These are phyloP conservation scores for Apophysomyces variabilis DNA, from an alignment of 371 early-diverging fungal species.

Conservation along the genomic window DNA sequence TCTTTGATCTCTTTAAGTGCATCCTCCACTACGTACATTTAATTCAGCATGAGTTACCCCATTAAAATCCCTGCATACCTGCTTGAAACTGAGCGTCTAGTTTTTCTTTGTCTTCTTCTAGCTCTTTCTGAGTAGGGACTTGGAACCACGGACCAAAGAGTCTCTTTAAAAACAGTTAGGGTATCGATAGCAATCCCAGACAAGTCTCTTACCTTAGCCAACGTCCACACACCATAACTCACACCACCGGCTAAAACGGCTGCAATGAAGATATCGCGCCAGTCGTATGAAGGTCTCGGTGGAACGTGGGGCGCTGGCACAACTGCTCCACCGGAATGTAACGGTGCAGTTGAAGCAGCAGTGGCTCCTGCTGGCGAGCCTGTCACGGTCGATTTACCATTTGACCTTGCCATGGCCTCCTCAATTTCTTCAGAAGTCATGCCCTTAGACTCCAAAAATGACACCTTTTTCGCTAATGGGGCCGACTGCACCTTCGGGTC, in stretches of 20 bases:
- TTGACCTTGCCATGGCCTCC: slow-evolving; percentile 78
- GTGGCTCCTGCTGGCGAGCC: slow-evolving; percentile 33
- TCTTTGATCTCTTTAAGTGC: slow-evolving; percentile 63
- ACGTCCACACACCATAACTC: slow-evolving; percentile 80
- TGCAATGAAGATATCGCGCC: slow-evolving; percentile 94
- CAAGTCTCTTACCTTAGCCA: slow-evolving; percentile 68
- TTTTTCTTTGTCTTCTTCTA: slow-evolving; percentile 73
- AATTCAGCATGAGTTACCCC: background rate
- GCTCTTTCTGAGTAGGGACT: slow-evolving; percentile 68
- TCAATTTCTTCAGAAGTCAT: slow-evolving; percentile 92
- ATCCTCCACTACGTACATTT: slow-evolving; percentile 41
- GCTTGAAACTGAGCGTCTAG: slow-evolving; percentile 76
- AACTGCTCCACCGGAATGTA: slow-evolving; percentile 33
- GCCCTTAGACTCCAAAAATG: slow-evolving; percentile 96
- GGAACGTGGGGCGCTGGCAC: slow-evolving; percentile 61
- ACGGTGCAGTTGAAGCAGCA: slow-evolving; percentile 17
- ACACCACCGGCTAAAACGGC: slow-evolving; percentile 87
- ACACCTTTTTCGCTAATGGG: slow-evolving; percentile 86
- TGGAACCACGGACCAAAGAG: slow-evolving; percentile 72
- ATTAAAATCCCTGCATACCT: slow-evolving; percentile 24
- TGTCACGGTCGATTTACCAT: slow-evolving; percentile 35
- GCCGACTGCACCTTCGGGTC: slow-evolving; percentile 93
- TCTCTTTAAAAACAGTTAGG: slow-evolving; percentile 44
- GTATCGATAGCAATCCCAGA: too few relatives aligned
- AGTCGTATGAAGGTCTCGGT: slow-evolving; percentile 74